Conservation (phyloP, 768 basidiomycete species). For the Panaeolus papilionaceus region DNA sequence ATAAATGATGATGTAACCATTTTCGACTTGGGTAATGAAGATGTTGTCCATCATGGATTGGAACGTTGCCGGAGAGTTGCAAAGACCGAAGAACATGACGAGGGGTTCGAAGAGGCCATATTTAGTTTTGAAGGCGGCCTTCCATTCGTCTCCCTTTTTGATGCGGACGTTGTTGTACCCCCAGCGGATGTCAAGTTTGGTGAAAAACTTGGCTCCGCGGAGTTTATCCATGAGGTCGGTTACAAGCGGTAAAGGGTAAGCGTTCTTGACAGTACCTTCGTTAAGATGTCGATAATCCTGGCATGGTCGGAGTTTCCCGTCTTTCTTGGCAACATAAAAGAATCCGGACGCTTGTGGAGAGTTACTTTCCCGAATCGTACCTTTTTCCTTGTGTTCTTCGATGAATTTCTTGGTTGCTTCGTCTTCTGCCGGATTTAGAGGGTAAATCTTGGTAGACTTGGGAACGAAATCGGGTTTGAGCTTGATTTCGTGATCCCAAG, state of each 20-base stretch:
- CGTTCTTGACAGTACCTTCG: too few species aligned
- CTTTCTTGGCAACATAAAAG: slow-evolving; percentile 37
- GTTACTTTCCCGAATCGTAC: slow-evolving; percentile 29
- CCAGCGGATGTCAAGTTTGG: slow-evolving; percentile 38
- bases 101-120: slow-evolving; percentile 37
- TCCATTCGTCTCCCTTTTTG: too few species aligned
- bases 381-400: slow-evolving; percentile 30
- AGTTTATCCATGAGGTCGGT: slow-evolving; percentile 32
- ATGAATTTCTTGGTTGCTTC: slow-evolving; percentile 21
- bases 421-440: too few species aligned
- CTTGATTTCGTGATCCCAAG: slow-evolving; percentile 26
- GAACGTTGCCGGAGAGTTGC: slow-evolving; percentile 22
- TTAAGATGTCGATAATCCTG: slow-evolving; percentile 38
- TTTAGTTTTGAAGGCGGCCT: slow-evolving; percentile 47
- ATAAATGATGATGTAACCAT: too few species aligned
- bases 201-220: slow-evolving; percentile 29
- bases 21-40: slow-evolving; percentile 16
- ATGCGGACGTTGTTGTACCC: too few species aligned
- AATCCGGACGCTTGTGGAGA: slow-evolving; percentile 31
- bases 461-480: slow-evolving; percentile 21
- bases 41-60: slow-evolving; percentile 27
- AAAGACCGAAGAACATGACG: slow-evolving; percentile 20
- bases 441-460: slow-evolving; percentile 4
- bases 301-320: slow-evolving; percentile 26
- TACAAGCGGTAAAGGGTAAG: slow-evolving; percentile 32